Percentiles rank a stretch among this genome's conserved stretches.
phyloP scores from a whole-genome alignment of 345 rosid genomes.

The Euphorbia tirucalli region DNA sequence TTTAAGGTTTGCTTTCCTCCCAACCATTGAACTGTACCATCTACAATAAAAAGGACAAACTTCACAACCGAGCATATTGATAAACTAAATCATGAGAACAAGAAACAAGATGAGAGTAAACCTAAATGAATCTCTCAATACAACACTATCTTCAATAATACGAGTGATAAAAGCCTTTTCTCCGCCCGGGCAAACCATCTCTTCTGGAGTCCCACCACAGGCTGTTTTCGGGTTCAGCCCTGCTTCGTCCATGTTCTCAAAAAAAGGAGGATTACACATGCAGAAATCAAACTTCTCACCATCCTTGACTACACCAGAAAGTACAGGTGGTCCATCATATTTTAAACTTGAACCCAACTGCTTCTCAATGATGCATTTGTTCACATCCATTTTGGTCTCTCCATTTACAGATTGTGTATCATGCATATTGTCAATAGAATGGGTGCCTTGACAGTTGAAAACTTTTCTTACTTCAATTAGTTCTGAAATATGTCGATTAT shows the following conservation, averaged over 20 bases:
- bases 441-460: conserved; percentile 14
- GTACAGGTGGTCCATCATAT: conserved; percentile 51
- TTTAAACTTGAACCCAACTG: no score
- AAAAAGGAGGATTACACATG: conserved; percentile 98
- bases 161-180: conserved; percentile 74
- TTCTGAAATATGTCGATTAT: conserved; percentile 62
- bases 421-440: conserved; percentile 19
- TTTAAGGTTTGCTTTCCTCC: conserved; percentile 79
- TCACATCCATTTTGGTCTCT: conserved; percentile 24
- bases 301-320: conserved; percentile 61
- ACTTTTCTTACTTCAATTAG: conserved; percentile 73
- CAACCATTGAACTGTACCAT: conserved; percentile 94
- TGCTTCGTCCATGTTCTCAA: conserved; percentile 69
- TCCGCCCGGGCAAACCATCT: conserved; percentile 92
- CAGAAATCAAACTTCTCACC: conserved; percentile 85
- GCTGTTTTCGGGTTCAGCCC: conserved; percentile 91
- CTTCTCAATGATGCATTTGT: conserved; percentile 18
- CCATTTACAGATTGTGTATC: conserved; percentile 15
- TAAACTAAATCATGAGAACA: neutral
- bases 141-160: conserved; percentile 72
- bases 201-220: conserved; percentile 82
- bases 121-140: conserved; percentile 63
- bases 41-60: conserved; percentile 27
- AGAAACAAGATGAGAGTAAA: conserved; percentile 13
- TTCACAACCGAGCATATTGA: neutral